A percentile compares a stretch with the other conserved stretches of the same genome.
These are phyloP conservation scores for Curvularia hawaiiensis DNA, from an alignment of 2,329 filamentous ascomycete genomes.

Conservation along the genomic window DNA sequence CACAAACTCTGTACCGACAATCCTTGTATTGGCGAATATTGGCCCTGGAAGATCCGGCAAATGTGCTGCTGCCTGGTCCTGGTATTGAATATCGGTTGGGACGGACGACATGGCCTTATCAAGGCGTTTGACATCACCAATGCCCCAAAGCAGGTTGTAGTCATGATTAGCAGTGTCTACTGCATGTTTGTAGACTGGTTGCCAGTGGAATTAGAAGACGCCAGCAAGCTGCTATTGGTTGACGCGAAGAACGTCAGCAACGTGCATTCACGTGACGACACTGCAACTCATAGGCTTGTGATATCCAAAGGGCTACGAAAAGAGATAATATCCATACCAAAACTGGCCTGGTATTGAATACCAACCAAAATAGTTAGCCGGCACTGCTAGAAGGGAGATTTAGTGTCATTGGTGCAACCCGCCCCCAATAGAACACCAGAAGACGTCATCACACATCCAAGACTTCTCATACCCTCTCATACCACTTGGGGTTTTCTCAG, in stretches of 20 bases:
- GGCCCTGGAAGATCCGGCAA: constrained; percentile 3
- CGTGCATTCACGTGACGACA: constrained; percentile 5
- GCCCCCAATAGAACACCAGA: not conserved
- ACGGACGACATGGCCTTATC: constrained; percentile 1
- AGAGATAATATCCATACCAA: not conserved
- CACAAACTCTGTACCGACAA: constrained; percentile 10
- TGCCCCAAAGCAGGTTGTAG: constrained; percentile 11
- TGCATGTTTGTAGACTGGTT: not conserved
- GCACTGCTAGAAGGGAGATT: not conserved
- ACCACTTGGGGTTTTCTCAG: not conserved
- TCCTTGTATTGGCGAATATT: constrained; percentile 7
- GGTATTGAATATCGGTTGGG: not conserved
- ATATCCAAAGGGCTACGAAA: not conserved
- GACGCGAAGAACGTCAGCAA: not conserved
- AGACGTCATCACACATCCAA: not conserved
- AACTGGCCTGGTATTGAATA: not conserved
- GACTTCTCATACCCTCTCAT: not conserved
- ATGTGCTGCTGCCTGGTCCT: not conserved
- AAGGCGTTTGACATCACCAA: not conserved
- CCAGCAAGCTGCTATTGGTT: not conserved
- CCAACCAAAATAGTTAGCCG: not conserved
- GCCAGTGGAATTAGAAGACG: not conserved
- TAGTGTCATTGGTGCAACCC: not conserved
- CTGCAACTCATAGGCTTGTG: not conserved
- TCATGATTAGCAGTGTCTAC: not conserved